Percentiles rank a stretch among this genome's conserved stretches.
These are phyloP conservation scores for Aspergillus costaricaensis DNA, from an alignment of 2,329 filamentous ascomycete genomes.

Conservation along the genomic window DNA sequence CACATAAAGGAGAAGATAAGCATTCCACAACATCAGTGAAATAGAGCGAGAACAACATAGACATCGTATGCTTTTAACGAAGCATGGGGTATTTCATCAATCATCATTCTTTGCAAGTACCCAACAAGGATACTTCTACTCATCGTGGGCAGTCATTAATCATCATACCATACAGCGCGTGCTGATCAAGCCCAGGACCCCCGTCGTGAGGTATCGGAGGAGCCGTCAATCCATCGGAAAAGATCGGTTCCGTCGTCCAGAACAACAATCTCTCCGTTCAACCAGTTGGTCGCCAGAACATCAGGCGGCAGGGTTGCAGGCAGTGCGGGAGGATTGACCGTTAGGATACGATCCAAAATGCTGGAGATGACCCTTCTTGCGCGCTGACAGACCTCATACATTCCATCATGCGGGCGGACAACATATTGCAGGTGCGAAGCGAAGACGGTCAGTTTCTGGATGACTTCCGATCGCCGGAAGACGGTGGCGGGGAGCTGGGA, in stretches of 20 bases:
- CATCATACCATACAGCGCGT: not conserved
- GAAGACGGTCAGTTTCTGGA: slow-evolving; percentile 33
- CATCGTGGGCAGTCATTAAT: slow-evolving; percentile 1
- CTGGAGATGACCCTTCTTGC: slow-evolving; percentile 24
- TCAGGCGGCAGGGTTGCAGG: not conserved
- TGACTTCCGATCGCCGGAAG: slow-evolving; percentile 30
- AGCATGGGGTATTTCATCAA: not conserved
- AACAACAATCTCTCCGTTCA: slow-evolving; percentile 7
- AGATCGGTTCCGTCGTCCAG: slow-evolving; percentile 9
- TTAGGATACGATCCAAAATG: slow-evolving; percentile 24
- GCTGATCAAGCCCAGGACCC: slow-evolving; percentile 1
- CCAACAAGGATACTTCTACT: not conserved
- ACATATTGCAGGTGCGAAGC: slow-evolving; percentile 26
- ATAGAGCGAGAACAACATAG: not conserved
- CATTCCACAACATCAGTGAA: too few species aligned
- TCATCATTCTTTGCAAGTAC: not conserved
- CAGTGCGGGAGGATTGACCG: slow-evolving; percentile 3
- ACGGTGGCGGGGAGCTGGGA: not conserved
- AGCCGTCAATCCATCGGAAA: slow-evolving; percentile 5
- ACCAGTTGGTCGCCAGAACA: slow-evolving; percentile 9
- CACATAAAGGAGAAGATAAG: not conserved
- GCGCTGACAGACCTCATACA: slow-evolving; percentile 28
- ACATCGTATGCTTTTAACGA: not conserved
- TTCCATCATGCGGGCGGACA: slow-evolving; percentile 24
- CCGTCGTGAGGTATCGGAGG: not conserved